Conservation (phyloP, 2,329 filamentous ascomycete genomes). For the Macrophomina tecta region DNA sequence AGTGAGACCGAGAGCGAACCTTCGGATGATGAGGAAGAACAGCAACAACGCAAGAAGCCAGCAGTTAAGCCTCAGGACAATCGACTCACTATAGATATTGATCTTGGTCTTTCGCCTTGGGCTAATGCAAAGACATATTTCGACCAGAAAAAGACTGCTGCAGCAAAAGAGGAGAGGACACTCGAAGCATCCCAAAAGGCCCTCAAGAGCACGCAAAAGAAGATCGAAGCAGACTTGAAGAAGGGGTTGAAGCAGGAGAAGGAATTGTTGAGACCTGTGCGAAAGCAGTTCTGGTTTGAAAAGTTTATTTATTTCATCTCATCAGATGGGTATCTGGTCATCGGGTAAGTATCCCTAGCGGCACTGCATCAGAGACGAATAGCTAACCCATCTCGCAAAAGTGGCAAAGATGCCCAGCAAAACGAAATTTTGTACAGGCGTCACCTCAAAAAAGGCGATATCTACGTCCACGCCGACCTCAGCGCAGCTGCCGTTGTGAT, state of each 20-base stretch:
- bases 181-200: constrained; percentile 80
- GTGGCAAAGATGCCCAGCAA: constrained; percentile 83
- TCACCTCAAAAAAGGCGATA: constrained; percentile 85
- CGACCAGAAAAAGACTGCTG: constrained; percentile 83
- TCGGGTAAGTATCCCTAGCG: constrained; percentile 56
- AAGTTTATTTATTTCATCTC: constrained; percentile 97
- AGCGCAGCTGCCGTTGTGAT: constrained; percentile 83
- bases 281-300: constrained; percentile 92
- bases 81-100: constrained; percentile 77
- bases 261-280: constrained; percentile 79
- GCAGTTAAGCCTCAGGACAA: constrained; percentile 42
- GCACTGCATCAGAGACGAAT: background rate
- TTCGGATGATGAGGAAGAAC: constrained; percentile 54
- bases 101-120: constrained; percentile 82
- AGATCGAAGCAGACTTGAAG: constrained; percentile 84
- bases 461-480: constrained; percentile 90
- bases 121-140: constrained; percentile 92
- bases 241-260: constrained; percentile 92
- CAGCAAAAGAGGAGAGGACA: constrained; percentile 87
- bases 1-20: constrained; percentile 60
- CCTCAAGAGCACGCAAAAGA: constrained; percentile 87
- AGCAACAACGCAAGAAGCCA: constrained; percentile 27
- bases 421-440: constrained; percentile 90
- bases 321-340: constrained; percentile 90
- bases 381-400: background rate